Evolutionary conservation across 192 early-diverging fungal genomes (phyloP), one percentile per base, ranked within the genome.

Genomic region (Entomortierella beljakovae): DNA sequence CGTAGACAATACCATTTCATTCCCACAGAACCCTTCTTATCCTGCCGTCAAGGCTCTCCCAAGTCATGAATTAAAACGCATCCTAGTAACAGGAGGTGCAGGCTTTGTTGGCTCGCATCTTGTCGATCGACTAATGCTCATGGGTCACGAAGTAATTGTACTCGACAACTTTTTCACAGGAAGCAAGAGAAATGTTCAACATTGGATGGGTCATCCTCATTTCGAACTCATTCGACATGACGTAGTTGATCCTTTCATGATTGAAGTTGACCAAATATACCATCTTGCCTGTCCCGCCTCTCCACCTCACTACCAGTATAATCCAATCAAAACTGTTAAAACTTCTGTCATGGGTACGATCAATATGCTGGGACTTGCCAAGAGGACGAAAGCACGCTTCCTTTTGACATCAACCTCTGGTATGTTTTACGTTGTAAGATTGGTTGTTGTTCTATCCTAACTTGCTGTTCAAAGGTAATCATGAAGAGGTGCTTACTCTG

Each of bases 231-330:
- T 94, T 56, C 82, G 92, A 29, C 94, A 95, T 70, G 93, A 95
- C 76, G 92, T 95, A 0, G 92, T 94, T 7, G 93, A 93, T 71
- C 94, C 92, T 0, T 91, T 92, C 49, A 90, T 93, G 86, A 89
- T 92, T 48, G 94, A 95, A 69, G 91, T 94, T 5, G 92, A 94
- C 63, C 89, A 93, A 74, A 93, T 95, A 57, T 95, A 93, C 70
- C 92, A 95, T 71, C 81, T 95, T n/a, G 94, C 94, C 22, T 91
- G 94, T 82, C 94, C 94, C 2, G 94, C 94, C 3, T 94, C 93
- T 0, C 94, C 94, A 31, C 93, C 93, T 20, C 94, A 95, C 64
- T 95, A 95, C 72, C 94, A 95, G 56, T 89, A 93, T 80, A 94
- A 95, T 56, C 93, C 94, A 8, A 91, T 93, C 68, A 94, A 93